Evolutionary conservation across 2,329 filamentous ascomycete species (phyloP), one percentile per base, ranked within the genome.

Genomic region (Diaporthe humulicola): DNA sequence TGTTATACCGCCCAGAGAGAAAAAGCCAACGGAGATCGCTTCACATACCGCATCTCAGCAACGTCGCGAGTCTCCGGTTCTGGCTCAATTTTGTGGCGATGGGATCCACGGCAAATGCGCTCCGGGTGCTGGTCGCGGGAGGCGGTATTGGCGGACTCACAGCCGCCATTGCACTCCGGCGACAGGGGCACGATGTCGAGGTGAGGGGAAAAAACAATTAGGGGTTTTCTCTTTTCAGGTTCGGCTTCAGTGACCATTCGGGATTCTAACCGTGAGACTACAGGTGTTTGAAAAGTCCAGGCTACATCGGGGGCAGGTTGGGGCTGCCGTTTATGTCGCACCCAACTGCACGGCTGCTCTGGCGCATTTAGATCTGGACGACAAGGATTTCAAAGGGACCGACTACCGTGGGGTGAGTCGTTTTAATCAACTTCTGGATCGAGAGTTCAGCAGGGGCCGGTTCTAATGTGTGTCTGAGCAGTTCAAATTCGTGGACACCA

Each of bases 261-360:
- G 19, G 12, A 12, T 2, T 38, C 54, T 74, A 14, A 74, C 14
- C 9, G 15, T 30, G 60, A 36, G 22, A 19, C 14, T 19, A n/a
- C 19, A 76, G 74, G 28, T 76, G 52, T 74, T 76, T 28, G 74
- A 76, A 33, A 74, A 76, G 45, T 74, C 74, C 5, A 69, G 36
- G 19, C 45, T 71, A 38, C 58, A 71, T 28, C 57, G 50, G 10
- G 74, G 58, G 0, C 58, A 74, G 36, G 33, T 71, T 22, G 72
- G 74, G 14, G 73, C 73, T 19, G 74, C 74, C 2, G 54, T 76
- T 28, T 74, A 69, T 15, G 48, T 73, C n/a, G 74, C 74, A 8
- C 74, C 74, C 9, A 76, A 76, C 45, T 76, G 74, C 72, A 76
- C 74, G 12, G 74, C 42, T 22, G 72, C 72, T 2, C 22, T 76